A percentile compares a stretch with the other conserved stretches of the same genome.
These are phyloP conservation scores for Pseudogymnoascus verrucosus DNA, from an alignment of 2,329 filamentous ascomycete genomes.

Conservation along the genomic window DNA sequence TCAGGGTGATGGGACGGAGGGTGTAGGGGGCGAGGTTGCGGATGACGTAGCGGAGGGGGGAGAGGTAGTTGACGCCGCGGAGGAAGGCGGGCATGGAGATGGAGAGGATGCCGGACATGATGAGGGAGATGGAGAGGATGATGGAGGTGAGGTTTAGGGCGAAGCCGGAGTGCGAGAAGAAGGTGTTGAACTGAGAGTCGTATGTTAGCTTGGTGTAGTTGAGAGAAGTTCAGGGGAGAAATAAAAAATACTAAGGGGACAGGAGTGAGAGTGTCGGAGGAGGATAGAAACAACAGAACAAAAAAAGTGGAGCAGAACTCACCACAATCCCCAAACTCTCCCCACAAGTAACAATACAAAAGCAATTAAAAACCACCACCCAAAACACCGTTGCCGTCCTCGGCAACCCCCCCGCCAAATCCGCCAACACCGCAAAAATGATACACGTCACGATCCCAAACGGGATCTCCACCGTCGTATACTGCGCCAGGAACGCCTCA, in stretches of 20 bases:
- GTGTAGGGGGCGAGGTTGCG: constrained; percentile 61
- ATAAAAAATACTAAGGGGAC: not conserved
- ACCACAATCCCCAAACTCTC: constrained; percentile 66
- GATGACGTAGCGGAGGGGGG: constrained; percentile 61
- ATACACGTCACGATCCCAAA: constrained; percentile 61
- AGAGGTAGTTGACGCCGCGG: constrained; percentile 62
- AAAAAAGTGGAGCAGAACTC: not conserved
- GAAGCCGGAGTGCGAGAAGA: constrained; percentile 68
- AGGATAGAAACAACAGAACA: not conserved
- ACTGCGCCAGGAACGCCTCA: constrained; percentile 63
- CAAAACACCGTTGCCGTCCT: constrained; percentile 59
- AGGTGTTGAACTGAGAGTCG: constrained; percentile 73
- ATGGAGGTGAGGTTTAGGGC: constrained; percentile 66
- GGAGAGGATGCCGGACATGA: constrained; percentile 64
- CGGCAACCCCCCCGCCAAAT: constrained; percentile 57
- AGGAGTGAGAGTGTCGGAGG: not conserved
- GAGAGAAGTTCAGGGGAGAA: too few relatives aligned
- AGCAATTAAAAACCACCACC: constrained; percentile 58
- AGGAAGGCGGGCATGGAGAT: constrained; percentile 61
- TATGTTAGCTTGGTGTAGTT: too few relatives aligned
- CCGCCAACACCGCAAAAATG: constrained; percentile 56
- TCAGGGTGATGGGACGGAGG: constrained; percentile 52
- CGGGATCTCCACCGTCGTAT: constrained; percentile 62
- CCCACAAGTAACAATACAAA: constrained; percentile 66
- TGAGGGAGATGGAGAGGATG: constrained; percentile 60